These are phyloP conservation scores for Lasiodiplodia citricola DNA, from an alignment of 2,329 filamentous ascomycete genomes.

Conservation along the genomic window DNA sequence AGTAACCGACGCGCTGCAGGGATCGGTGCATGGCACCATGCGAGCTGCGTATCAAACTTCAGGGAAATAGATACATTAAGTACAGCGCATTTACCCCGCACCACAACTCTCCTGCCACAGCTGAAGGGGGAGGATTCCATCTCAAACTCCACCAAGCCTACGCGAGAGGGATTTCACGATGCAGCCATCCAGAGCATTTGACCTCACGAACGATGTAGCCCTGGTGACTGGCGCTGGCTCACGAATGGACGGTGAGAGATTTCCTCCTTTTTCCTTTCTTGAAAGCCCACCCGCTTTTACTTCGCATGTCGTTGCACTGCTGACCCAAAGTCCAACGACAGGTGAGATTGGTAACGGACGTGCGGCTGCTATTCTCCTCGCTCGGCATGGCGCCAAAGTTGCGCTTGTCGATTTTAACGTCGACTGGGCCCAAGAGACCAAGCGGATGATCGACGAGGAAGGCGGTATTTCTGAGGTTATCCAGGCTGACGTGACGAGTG, in stretches of 20 bases:
- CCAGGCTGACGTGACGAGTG: not conserved
- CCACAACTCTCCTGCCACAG: too few species aligned
- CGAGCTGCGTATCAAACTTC: too few species aligned
- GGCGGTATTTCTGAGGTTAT: not conserved
- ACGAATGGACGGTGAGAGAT: not conserved
- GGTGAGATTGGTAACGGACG: not conserved
- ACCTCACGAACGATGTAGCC: not conserved
- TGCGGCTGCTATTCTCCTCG: not conserved
- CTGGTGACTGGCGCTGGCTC: not conserved
- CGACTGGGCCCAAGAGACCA: not conserved
- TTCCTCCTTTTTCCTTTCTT: not conserved
- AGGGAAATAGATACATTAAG: too few species aligned
- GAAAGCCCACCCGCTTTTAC: too few species aligned
- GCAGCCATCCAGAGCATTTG: not conserved
- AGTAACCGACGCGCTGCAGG: too few species aligned
- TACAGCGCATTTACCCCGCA: too few species aligned
- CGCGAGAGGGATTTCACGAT: not conserved
- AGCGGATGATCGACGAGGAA: not conserved
- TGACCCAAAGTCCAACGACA: not conserved
- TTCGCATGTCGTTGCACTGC: too few species aligned
- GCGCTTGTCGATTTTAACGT: not conserved
- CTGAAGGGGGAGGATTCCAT: too few species aligned
- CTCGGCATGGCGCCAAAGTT: not conserved
- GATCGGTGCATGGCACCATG: too few species aligned
- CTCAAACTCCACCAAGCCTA: too few species aligned